Conservation (phyloP, 345 rosid species). For the Euphorbia peplus region DNA sequence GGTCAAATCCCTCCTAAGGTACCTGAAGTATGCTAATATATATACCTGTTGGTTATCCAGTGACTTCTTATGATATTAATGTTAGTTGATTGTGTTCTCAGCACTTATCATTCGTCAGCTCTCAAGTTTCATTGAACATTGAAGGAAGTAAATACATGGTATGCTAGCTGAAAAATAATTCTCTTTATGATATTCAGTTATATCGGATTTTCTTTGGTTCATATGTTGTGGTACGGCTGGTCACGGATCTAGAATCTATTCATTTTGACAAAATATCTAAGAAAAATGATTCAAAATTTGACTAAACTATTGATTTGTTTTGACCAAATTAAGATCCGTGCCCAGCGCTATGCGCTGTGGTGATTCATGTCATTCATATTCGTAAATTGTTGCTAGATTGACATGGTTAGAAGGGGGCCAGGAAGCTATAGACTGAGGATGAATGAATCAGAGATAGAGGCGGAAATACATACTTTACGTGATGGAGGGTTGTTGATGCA, state of each 20-base stretch:
- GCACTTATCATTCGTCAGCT: constrained; percentile 95
- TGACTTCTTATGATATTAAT: constrained; percentile 22
- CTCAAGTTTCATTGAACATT: constrained; percentile 94
- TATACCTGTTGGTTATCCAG: constrained; percentile 1
- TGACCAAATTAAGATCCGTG: too few species aligned
- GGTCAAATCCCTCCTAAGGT: constrained; percentile 99
- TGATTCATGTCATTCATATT: constrained; percentile 15
- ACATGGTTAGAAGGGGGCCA: constrained; percentile 90
- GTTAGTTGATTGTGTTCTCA: constrained; percentile 35
- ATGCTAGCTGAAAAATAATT: constrained; percentile 14
- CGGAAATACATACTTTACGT: constrained; percentile 96
- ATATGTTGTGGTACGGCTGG: constrained; percentile 2
- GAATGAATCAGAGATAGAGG: constrained; percentile 88
- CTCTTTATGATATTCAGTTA: not conserved
- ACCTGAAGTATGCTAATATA: constrained; percentile 4
- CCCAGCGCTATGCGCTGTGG: too few species aligned
- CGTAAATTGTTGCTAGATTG: constrained; percentile 50
- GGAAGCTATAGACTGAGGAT: constrained; percentile 87
- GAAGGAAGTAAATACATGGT: constrained; percentile 99
- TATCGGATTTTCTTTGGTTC: constrained; percentile 7
- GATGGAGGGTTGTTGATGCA: constrained; percentile 99
- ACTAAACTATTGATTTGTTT: too few species aligned
- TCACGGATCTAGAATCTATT: too few species aligned
- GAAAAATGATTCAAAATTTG: too few species aligned
- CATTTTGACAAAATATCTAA: too few species aligned